Conservation (phyloP, 306 rosid genomes). For the Sphenostylis stenocarpa region DNA sequence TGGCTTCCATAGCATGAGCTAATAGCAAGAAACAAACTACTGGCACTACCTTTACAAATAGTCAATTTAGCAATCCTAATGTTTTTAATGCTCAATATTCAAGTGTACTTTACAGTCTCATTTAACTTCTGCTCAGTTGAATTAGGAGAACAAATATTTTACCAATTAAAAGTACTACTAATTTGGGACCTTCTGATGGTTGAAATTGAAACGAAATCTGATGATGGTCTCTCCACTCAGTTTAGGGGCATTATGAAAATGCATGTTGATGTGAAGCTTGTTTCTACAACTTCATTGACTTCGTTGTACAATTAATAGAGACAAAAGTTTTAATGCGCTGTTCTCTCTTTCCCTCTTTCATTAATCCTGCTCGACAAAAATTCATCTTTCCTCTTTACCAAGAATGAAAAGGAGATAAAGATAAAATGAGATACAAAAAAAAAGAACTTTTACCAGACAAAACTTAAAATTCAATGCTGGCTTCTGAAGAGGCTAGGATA, state of each 20-base stretch:
- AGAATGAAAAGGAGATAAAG: neutral
- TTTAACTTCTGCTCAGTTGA: neutral
- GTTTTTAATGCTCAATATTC: slow-evolving; percentile 10
- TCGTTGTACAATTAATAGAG: neutral
- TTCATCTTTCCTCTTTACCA: neutral
- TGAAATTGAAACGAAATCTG: neutral
- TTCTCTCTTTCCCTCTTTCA: neutral
- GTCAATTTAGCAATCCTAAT: neutral
- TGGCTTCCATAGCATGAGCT: slow-evolving; percentile 50
- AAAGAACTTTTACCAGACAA: slow-evolving; percentile 6
- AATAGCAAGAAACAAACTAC: neutral
- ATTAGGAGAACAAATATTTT: neutral
- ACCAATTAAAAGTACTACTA: neutral
- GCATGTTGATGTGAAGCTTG: neutral
- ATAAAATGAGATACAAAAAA: neutral
- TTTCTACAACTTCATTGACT: neutral
- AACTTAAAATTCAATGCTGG: slow-evolving; percentile 1
- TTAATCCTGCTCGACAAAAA: neutral
- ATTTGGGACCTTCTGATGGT: neutral
- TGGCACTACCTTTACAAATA: neutral
- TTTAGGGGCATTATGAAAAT: neutral
- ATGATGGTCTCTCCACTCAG: neutral
- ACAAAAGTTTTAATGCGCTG: neutral
- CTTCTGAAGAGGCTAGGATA: neutral
- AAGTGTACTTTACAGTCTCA: neutral